Conservation (phyloP, 2,329 filamentous ascomycete species). For the Penicillium sp. region DNA sequence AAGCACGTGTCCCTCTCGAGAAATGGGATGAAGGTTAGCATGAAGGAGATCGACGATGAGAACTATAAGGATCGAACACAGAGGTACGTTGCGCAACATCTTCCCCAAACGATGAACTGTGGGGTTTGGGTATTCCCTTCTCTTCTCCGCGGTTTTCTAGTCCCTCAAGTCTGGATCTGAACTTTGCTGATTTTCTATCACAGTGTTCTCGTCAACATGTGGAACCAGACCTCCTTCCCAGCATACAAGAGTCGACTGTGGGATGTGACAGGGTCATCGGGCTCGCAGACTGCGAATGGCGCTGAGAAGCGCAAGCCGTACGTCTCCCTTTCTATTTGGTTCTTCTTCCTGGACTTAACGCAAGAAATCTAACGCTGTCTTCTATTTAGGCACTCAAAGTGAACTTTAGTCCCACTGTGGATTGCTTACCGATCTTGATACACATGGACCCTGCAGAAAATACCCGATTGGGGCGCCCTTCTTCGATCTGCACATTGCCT, state of each 20-base stretch:
- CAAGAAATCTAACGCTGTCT: not conserved
- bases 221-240: conserved; percentile 49
- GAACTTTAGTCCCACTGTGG: not conserved
- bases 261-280: conserved; percentile 30
- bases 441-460: not conserved
- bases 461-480: not conserved
- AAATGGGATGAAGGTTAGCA: conserved; percentile 61
- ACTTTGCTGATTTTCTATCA: not conserved
- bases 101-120: not conserved
- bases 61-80: conserved; percentile 61
- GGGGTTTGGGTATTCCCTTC: not conserved
- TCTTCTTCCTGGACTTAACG: not conserved
- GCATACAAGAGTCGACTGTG: conserved; percentile 48
- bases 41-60: conserved; percentile 59
- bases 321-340: not conserved
- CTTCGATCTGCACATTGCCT: not conserved
- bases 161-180: not conserved
- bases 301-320: conserved; percentile 31
- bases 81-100: conserved; percentile 36
- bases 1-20: conserved; percentile 61
- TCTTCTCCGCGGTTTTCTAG: conserved; percentile 2
- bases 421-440: not conserved
- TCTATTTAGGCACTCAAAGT: conserved; percentile 7
- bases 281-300: conserved; percentile 12
- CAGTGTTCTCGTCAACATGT: conserved; percentile 51